A percentile compares a stretch with the other conserved stretches of the same genome.
Evolutionary conservation across 129 eudicot genomes (phyloP).

Genomic region (Helianthus annuus): HanXRQr2.0-SUNRISE NC_035436.2:181636283-181636782

Average conservation of each 20-base stretch:
- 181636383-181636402: conserved; percentile 80
- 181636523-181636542: not conserved
- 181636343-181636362: conserved; percentile 8
- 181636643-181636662: too few relatives aligned
- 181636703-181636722: too few relatives aligned
- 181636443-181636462: conserved; percentile 79
- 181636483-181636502: not conserved
- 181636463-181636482: conserved; percentile 75
- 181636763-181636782: too few relatives aligned
- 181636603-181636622: too few relatives aligned
- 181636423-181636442: conserved; percentile 74
- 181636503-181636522: conserved; percentile 20
- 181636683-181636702: too few relatives aligned
- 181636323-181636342: conserved; percentile 30
- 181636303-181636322: conserved; percentile 13
- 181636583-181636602: too few relatives aligned
- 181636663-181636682: too few relatives aligned
- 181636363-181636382: conserved; percentile 37
- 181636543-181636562: too few relatives aligned
- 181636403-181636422: conserved; percentile 49
- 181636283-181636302: not conserved
- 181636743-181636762: too few relatives aligned
- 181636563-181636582: too few relatives aligned
- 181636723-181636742: too few relatives aligned
- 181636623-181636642: too few relatives aligned